phyloP scores from a whole-genome alignment of 148 eudicot species.

The Pouteria glomerata region DNA sequence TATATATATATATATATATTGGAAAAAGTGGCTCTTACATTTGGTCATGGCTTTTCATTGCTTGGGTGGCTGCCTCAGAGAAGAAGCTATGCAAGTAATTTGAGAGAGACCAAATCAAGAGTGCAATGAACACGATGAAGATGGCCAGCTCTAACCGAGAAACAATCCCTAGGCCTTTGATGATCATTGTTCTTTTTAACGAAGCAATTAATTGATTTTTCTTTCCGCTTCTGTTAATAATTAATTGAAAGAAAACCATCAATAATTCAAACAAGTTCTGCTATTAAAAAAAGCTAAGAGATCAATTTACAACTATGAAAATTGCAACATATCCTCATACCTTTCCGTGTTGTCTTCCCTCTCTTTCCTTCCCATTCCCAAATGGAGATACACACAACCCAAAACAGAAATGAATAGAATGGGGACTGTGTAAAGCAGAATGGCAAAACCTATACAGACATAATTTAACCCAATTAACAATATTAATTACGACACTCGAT shows the following conservation, averaged over 20 bases:
- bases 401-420: constrained; percentile 41
- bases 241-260: too few species aligned
- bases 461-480: too few species aligned
- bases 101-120: constrained; percentile 40
- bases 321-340: background rate
- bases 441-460: constrained; percentile 32
- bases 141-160: constrained; percentile 45
- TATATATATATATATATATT: too few species aligned
- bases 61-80: constrained; percentile 15
- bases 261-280: background rate
- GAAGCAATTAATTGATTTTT: constrained; percentile 1
- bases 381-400: constrained; percentile 48
- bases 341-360: constrained; percentile 10
- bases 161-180: constrained; percentile 62
- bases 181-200: constrained; percentile 39
- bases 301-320: background rate
- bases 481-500: too few species aligned
- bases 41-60: constrained; percentile 27
- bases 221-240: too few species aligned
- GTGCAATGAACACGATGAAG: constrained; percentile 51
- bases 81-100: constrained; percentile 27
- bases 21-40: constrained; percentile 21
- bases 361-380: constrained; percentile 27
- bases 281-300: too few species aligned
- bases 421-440: constrained; percentile 46